Evolutionary conservation across 768 basidiomycete genomes (phyloP), one percentile per base, ranked within the genome.

Genomic region (Boletus subcaerulescens): DNA sequence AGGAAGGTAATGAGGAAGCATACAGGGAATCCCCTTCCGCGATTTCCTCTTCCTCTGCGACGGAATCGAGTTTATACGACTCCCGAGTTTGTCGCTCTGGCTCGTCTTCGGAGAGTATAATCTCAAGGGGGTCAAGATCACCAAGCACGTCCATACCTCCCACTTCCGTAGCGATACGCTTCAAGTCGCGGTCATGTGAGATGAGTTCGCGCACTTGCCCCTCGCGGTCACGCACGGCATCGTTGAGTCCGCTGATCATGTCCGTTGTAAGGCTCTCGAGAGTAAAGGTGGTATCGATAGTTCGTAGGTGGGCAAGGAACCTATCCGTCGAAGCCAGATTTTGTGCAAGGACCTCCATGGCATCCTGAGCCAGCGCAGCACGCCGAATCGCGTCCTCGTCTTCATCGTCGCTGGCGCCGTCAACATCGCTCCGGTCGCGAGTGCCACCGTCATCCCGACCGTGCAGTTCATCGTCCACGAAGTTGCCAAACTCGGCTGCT

Each of bases 171-270:
- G 85, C 82, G 60, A 91, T 88, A 66, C 84, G 83, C 60, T 81
- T 79, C 64, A 94, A 83, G 70, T 93, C 87, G 49, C 90, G 81
- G 64, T 93, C 91, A 65, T 80, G 87, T 58, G 85, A 88, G 35
- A 86, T 73, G 50, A 94, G 71, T 64, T 85, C 89, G 48, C 92
- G 85, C 5, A 91, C 82, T 71, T 94, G 92, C 3, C 77, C 80
- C 67, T 94, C 92, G 53, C 92, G 81, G 62, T 91, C 86, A 45
- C 85, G 82, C 35, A 83, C 81, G 13, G 84, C 80, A 52, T 88
- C 86, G 69, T 92, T 87, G 56, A 93, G 79, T 35, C 81, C 79
- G 36, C 90, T 80, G 61, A 95, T 89, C 57, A 91, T 77, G 59
- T 88, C 83, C 17, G 86, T 83, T 7, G 92, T 87, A 41, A 90